Evolutionary conservation across 257 asterid species (phyloP).

Genomic region (Agastache rugosa): DNA sequence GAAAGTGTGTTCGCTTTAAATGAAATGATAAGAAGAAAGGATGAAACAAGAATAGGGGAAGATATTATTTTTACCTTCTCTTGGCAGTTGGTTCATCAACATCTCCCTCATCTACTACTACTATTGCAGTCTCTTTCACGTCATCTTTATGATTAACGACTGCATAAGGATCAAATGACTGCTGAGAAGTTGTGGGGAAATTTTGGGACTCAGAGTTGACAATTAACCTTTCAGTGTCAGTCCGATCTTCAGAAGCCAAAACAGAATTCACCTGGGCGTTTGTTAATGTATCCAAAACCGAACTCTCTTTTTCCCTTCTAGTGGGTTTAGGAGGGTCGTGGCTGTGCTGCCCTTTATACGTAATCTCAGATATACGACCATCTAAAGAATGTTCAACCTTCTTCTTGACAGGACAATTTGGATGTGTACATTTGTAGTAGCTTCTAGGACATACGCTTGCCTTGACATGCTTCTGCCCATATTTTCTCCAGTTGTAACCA

Average conservation of each 20-base stretch:
- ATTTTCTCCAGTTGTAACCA: slow-evolving; percentile 99
- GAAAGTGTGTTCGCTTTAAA: neutral
- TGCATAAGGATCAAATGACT: slow-evolving; percentile 42
- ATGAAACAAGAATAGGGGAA: neutral
- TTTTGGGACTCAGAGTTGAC: slow-evolving; percentile 37
- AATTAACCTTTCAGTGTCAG: slow-evolving; percentile 32
- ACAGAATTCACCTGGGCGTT: slow-evolving; percentile 26
- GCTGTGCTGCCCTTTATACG: slow-evolving; percentile 85
- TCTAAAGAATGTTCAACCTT: slow-evolving; percentile 73
- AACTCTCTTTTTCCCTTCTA: slow-evolving; percentile 54
- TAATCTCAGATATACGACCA: slow-evolving; percentile 78
- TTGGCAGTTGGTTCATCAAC: slow-evolving; percentile 68
- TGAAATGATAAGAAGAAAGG: neutral
- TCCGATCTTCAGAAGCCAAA: slow-evolving; percentile 34
- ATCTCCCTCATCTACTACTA: slow-evolving; percentile 49
- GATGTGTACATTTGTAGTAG: slow-evolving; percentile 84
- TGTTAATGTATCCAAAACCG: slow-evolving; percentile 31
- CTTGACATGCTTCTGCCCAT: slow-evolving; percentile 94
- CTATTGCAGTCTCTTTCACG: slow-evolving; percentile 39
- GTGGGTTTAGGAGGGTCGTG: slow-evolving; percentile 70
- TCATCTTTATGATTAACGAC: slow-evolving; percentile 39
- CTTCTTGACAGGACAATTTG: slow-evolving; percentile 81
- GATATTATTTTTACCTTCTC: slow-evolving; percentile 57
- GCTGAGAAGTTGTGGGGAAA: slow-evolving; percentile 34
- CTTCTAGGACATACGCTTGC: slow-evolving; percentile 90